Evolutionary conservation across 208 protist genomes (phyloP).

Genomic region (Naegleria fowleri): DNA sequence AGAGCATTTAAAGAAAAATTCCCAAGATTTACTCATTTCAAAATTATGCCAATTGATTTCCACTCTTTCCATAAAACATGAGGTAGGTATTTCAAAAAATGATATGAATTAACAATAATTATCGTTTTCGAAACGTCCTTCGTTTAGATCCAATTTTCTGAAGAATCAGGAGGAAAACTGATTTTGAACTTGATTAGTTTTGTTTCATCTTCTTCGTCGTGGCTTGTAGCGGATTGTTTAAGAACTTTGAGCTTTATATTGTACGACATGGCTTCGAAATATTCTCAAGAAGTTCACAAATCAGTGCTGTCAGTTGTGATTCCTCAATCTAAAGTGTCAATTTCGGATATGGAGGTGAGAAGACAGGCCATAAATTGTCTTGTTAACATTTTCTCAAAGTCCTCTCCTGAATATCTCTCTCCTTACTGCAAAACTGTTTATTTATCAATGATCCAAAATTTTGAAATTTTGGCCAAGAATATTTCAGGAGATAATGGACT

Average conservation of each 20-base stretch:
- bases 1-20: neutral
- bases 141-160: neutral
- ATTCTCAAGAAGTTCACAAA: neutral
- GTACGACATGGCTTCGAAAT: neutral
- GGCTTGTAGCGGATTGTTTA: neutral
- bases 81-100: constrained; percentile 7
- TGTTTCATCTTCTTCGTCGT: neutral
- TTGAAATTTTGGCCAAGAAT: neutral
- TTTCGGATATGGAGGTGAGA: constrained; percentile 4
- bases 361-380: neutral
- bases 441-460: neutral
- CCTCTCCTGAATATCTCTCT: neutral
- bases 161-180: neutral
- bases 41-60: neutral
- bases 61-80: neutral
- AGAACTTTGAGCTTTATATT: neutral
- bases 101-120: neutral
- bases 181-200: neutral
- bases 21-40: neutral
- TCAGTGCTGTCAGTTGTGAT: neutral
- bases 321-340: neutral
- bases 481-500: neutral
- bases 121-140: neutral
- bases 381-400: neutral
- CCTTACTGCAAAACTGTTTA: neutral